Evolutionary conservation across 352 stramenopile genomes (phyloP), one percentile per base, ranked within the genome.

Genomic region (Globisporangium viniferum): DNA sequence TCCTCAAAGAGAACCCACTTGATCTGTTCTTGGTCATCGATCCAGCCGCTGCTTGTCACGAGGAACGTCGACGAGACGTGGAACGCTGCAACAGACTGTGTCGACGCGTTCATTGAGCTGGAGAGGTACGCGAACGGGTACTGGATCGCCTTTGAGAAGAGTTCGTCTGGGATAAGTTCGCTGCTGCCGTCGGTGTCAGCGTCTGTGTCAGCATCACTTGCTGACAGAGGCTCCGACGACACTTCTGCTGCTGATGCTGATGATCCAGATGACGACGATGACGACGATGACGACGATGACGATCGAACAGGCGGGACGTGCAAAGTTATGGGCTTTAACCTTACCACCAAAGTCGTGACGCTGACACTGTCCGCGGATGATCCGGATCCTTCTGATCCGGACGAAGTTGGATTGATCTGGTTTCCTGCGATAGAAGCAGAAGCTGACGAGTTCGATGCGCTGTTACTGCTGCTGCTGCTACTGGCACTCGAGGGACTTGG

Each of bases 81-180:
- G 48, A 59, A 18, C 29, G 46, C 61, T 27, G 61, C 29, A 1
- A 59, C n/a, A 14, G 61, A 67, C 46, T 56, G 31, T 1, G 5
- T n/a, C 14, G 59, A 46, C 1, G 59, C 61, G 35, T 66, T 66
- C 46, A 59, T 18, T n/a, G 15, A 27, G 48, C 18, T 29, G 20
- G 48, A 67, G 6, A 66, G 33, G 9, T 59, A 66, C 29, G 31
- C 60, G 22, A 66, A 51, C 18, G 48, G 60, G 33, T 51, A 67
- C 5, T 18, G 20, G 18, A 53, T 24, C 1, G 49, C 24, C 14
- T 24, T 20, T 10, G 24, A 57, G 51, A 59, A 49, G 3, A 51
- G 7, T 0, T 36, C 49, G n/a, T 59, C 48, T 3, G 48, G 31
- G n/a, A 59, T 59, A 4, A 53, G 6, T 1, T 41, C 59, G 39